These are phyloP conservation scores for Henckelia pumila DNA, from an alignment of 257 asterid species.

Conservation along the genomic window DNA sequence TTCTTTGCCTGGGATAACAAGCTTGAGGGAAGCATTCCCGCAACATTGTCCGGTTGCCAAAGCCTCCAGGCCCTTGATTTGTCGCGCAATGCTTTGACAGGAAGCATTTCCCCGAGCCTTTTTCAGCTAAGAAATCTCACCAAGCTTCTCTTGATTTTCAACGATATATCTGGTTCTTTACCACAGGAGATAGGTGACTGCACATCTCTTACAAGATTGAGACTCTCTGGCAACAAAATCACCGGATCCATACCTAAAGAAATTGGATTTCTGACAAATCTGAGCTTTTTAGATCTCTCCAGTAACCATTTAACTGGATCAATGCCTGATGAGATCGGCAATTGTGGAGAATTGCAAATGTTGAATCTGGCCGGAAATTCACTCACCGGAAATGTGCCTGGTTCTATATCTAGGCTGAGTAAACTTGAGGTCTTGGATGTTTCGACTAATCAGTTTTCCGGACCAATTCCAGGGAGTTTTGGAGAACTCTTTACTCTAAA, in stretches of 20 bases:
- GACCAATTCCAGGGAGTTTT: constrained; percentile 51
- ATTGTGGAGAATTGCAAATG: constrained; percentile 63
- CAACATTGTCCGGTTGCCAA: constrained; percentile 49
- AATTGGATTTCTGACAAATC: constrained; percentile 44
- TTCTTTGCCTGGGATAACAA: constrained; percentile 81
- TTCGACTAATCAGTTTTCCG: constrained; percentile 53
- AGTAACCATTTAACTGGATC: constrained; percentile 47
- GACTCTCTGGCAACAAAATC: constrained; percentile 57
- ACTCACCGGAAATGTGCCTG: constrained; percentile 46
- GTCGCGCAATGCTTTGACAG: constrained; percentile 58
- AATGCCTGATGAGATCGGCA: constrained; percentile 62
- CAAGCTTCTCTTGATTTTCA: constrained; percentile 61
- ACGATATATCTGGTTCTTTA: constrained; percentile 60
- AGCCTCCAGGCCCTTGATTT: constrained; percentile 78
- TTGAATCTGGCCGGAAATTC: constrained; percentile 61
- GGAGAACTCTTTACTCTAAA: constrained; percentile 53
- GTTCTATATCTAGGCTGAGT: constrained; percentile 49
- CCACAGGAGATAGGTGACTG: constrained; percentile 70
- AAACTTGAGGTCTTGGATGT: constrained; percentile 58
- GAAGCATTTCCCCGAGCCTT: constrained; percentile 53
- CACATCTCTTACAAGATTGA: constrained; percentile 52
- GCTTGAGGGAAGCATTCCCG: constrained; percentile 70
- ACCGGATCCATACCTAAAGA: constrained; percentile 60
- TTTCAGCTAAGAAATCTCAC: constrained; percentile 62
- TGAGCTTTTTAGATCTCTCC: constrained; percentile 77